A percentile compares a stretch with the other conserved stretches of the same genome.
Evolutionary conservation across 345 rosid genomes (phyloP).

Genomic region (Moringa oleifera): DNA sequence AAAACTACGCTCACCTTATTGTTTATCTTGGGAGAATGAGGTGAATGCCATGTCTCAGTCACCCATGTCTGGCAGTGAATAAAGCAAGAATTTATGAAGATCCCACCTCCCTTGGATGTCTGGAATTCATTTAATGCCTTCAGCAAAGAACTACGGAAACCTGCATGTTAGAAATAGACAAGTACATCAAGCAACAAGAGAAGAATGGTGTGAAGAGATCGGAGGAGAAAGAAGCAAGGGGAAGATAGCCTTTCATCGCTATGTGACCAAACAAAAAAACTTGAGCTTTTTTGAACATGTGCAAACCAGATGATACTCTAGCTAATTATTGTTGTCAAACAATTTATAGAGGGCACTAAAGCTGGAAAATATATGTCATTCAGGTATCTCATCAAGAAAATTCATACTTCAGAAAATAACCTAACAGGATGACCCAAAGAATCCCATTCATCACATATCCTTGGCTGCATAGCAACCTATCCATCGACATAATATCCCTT

Average conservation of each 20-base stretch:
- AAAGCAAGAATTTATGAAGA: constrained; percentile 85
- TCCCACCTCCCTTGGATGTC: constrained; percentile 41
- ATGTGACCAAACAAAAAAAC: background rate
- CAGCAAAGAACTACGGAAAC: constrained; percentile 63
- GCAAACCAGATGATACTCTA: background rate
- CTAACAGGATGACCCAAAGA: background rate
- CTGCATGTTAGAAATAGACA: constrained; percentile 26
- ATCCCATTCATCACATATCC: background rate
- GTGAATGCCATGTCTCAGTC: constrained; percentile 70
- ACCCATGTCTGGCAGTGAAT: constrained; percentile 67
- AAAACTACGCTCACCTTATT: constrained; percentile 39
- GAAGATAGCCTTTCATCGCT: background rate
- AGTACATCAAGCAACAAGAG: constrained; percentile 10
- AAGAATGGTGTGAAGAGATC: background rate
- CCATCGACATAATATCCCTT: background rate
- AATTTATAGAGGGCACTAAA: background rate
- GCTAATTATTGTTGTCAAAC: background rate
- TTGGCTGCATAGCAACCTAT: too few relatives aligned
- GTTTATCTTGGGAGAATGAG: constrained; percentile 57
- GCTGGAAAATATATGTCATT: background rate
- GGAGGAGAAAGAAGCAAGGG: background rate
- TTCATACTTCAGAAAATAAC: background rate
- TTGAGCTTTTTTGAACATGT: background rate
- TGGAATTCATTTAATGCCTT: constrained; percentile 39
- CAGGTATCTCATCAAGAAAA: background rate